Evolutionary conservation across 805 yeast genomes (phyloP).

Genomic region (Metschnikowia matae): DNA sequence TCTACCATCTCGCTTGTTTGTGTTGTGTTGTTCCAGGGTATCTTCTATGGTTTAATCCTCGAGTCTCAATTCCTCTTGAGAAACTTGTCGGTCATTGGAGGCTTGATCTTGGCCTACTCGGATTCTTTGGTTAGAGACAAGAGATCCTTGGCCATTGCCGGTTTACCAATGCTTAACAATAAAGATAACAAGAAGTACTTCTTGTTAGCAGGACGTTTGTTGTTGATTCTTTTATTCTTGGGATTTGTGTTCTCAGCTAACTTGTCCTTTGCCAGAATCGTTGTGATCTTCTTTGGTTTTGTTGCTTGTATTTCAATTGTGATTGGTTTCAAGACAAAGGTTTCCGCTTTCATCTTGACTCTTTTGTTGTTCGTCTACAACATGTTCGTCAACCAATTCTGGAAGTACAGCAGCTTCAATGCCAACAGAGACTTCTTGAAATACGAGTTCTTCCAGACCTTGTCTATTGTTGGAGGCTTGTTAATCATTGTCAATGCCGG

Average conservation of each 20-base stretch:
- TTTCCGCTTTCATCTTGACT: slow-evolving; percentile 72
- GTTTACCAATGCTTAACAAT: slow-evolving; percentile 67
- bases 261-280: slow-evolving; percentile 62
- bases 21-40: slow-evolving; percentile 78
- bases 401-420: slow-evolving; percentile 69
- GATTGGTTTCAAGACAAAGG: slow-evolving; percentile 89
- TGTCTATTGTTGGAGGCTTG: slow-evolving; percentile 92
- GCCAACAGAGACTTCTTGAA: slow-evolving; percentile 83
- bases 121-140: slow-evolving; percentile 80
- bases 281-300: slow-evolving; percentile 68
- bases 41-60: slow-evolving; percentile 81
- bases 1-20: slow-evolving; percentile 67
- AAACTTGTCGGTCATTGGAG: slow-evolving; percentile 88
- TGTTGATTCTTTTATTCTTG: slow-evolving; percentile 78
- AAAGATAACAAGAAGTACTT: slow-evolving; percentile 77
- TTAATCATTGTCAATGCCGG: slow-evolving; percentile 90
- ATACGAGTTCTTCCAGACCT: slow-evolving; percentile 91
- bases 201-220: slow-evolving; percentile 80
- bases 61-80: slow-evolving; percentile 80
- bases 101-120: slow-evolving; percentile 78
- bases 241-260: slow-evolving; percentile 76
- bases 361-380: slow-evolving; percentile 72
- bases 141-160: slow-evolving; percentile 64
- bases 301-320: slow-evolving; percentile 71
- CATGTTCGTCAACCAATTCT: slow-evolving; percentile 77